Base-by-base conservation (phyloP, 495 filamentous ascomycete genomes). In the Lasiosphaeris hirsuta region DNA sequence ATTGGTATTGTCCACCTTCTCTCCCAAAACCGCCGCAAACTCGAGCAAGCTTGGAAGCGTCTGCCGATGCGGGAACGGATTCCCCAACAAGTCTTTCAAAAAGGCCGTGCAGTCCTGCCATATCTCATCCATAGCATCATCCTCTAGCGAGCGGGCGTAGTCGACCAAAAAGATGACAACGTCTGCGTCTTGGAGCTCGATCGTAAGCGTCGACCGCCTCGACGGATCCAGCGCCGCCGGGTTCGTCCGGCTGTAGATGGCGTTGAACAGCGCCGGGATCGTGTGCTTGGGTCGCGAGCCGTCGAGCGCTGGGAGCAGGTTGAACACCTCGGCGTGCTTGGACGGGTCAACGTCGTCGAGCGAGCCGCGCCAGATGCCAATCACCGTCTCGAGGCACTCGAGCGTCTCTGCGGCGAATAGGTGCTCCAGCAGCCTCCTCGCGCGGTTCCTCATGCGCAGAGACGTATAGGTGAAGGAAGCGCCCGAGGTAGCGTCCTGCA, bases 71-170 rank as follows among this genome's bases (percentile, higher is more conserved):
- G 94, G 95, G 62, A 99, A 90, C 2, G 95, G 95, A 69, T 99
- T 97, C 42, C 87, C 86, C 30, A 97, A 76, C 6, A 97, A 83
- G 70, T 97, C 95, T 51, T 84, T 86, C 42, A 97, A 69, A 70
- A 99, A 99, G 0, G 86, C 83, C 63, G 90, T 90, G 69, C 93
- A 97, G 64, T 99, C 95, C 38, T 83, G 77, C 94, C 94, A 99
- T 34, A 99, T 96, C 72, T 99, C 94, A 65, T 99, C 95, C 79
- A 97, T 93, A n/a, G 94, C 88, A 76, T 99, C 94, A 62, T 99
- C 94, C 64, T 99, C 94, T 11, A 96, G 75, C 3, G 91, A 93
- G 18, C 84, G 81, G 1, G 91, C 86, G 67, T 97, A 99, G 46
- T 90, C 88, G 5, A 94, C 86, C 53, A 97, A 71, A 67, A 97